phyloP scores from a whole-genome alignment of 345 rosid genomes.

The Brassica incana region DNA sequence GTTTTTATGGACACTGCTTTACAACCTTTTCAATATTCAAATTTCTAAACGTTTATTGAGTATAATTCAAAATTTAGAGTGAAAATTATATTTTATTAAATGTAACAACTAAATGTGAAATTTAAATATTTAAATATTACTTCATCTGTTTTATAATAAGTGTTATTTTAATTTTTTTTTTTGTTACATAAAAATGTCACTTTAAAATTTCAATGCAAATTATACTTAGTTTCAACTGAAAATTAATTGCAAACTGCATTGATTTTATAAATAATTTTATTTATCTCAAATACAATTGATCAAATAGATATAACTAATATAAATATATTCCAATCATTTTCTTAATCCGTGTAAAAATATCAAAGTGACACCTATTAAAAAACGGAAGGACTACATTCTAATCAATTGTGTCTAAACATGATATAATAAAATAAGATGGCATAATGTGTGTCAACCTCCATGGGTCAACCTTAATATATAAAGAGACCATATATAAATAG shows the following conservation, averaged over 20 bases:
- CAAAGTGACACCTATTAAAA: too few species aligned
- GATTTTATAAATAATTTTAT: too few species aligned
- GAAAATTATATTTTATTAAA: not conserved
- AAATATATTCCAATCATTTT: too few species aligned
- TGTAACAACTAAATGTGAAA: not conserved
- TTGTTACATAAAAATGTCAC: too few species aligned
- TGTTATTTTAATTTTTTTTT: too few species aligned
- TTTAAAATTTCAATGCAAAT: too few species aligned
- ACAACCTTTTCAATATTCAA: not conserved
- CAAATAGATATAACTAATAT: too few species aligned
- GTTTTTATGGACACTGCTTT: not conserved
- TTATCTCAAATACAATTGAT: too few species aligned
- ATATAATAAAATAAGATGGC: not conserved
- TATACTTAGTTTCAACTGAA: too few species aligned
- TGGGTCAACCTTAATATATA: conserved; percentile 16
- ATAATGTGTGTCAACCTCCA: conserved; percentile 10
- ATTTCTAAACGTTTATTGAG: not conserved
- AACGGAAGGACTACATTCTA: not conserved
- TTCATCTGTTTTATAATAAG: too few species aligned
- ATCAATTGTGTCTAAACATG: not conserved
- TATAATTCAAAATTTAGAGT: not conserved
- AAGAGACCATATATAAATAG: conserved; percentile 12
- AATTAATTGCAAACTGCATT: too few species aligned
- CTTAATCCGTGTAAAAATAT: too few species aligned
- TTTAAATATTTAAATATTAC: not conserved